phyloP scores from a whole-genome alignment of 345 rosid genomes.

The Geranium rotundifolium region DNA sequence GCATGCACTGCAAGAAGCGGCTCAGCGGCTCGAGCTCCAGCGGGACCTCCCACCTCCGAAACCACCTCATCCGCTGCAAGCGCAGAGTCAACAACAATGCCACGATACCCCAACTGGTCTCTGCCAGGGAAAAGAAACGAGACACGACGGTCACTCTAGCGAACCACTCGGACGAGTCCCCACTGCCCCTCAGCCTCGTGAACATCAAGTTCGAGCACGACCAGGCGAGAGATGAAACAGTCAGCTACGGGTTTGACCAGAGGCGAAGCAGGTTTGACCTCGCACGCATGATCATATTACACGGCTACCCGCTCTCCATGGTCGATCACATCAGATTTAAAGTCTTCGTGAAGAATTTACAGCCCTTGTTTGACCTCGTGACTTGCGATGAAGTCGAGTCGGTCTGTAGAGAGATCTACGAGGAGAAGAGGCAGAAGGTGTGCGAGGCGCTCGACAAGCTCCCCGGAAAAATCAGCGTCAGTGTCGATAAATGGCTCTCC shows the following conservation, averaged over 20 bases:
- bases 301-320: conserved; percentile 59
- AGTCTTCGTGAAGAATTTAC: conserved; percentile 55
- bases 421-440: conserved; percentile 54
- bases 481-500: conserved; percentile 47
- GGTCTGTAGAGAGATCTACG: conserved; percentile 66
- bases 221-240: conserved; percentile 26
- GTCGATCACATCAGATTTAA: conserved; percentile 76
- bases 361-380: conserved; percentile 58
- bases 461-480: conserved; percentile 60
- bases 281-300: conserved; percentile 68
- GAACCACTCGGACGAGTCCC: conserved; percentile 24
- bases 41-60: conserved; percentile 78
- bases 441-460: conserved; percentile 57
- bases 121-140: conserved; percentile 42
- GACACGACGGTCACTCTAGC: no score
- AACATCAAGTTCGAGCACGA: conserved; percentile 44
- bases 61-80: conserved; percentile 69
- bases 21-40: conserved; percentile 79
- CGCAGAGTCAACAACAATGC: conserved; percentile 28
- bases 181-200: conserved; percentile 24
- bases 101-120: conserved; percentile 17
- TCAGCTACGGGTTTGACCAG: conserved; percentile 35
- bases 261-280: conserved; percentile 65
- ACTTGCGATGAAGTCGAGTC: conserved; percentile 46
- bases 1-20: conserved; percentile 69